Conservation (phyloP, 2,329 filamentous ascomycete species). For the Didymella glomerata region DNA sequence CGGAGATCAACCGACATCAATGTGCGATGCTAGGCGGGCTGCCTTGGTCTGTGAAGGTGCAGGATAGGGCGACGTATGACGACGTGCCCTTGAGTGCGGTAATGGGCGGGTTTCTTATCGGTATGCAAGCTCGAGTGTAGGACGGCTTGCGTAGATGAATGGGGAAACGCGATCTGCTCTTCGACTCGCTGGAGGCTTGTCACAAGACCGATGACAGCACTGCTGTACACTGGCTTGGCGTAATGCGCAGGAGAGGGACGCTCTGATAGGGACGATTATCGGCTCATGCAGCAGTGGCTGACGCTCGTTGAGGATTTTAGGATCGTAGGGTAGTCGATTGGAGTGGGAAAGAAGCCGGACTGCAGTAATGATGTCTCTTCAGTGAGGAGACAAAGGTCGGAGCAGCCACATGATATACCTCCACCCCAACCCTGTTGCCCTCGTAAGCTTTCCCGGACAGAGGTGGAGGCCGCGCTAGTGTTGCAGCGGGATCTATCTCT, state of each 20-base stretch:
- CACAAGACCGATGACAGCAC: conserved; percentile 47
- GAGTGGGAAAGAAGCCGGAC: neutral
- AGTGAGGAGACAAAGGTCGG: conserved; percentile 26
- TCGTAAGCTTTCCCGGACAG: conserved; percentile 32
- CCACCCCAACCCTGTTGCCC: conserved; percentile 37
- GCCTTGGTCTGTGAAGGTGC: conserved; percentile 27
- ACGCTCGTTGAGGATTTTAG: conserved; percentile 2
- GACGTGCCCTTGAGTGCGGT: conserved; percentile 30
- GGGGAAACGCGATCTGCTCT: conserved; percentile 34
- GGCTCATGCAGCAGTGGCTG: conserved; percentile 10
- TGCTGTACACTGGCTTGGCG: conserved; percentile 46
- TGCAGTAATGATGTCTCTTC: conserved; percentile 12
- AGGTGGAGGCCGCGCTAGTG: conserved; percentile 40
- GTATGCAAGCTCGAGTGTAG: conserved; percentile 32
- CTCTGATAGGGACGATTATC: conserved; percentile 15
- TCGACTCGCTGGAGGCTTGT: conserved; percentile 38
- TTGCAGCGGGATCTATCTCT: conserved; percentile 37
- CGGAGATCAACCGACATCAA: conserved; percentile 69
- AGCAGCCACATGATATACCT: conserved; percentile 47
- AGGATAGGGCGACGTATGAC: conserved; percentile 28
- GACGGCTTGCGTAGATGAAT: conserved; percentile 31
- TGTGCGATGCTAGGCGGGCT: conserved; percentile 40
- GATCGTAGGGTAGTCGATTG: conserved; percentile 8
- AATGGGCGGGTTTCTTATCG: conserved; percentile 32
- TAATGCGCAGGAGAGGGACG: conserved; percentile 28